Conservation (phyloP, 306 rosid genomes). For the Glycine latifolia region DNA sequence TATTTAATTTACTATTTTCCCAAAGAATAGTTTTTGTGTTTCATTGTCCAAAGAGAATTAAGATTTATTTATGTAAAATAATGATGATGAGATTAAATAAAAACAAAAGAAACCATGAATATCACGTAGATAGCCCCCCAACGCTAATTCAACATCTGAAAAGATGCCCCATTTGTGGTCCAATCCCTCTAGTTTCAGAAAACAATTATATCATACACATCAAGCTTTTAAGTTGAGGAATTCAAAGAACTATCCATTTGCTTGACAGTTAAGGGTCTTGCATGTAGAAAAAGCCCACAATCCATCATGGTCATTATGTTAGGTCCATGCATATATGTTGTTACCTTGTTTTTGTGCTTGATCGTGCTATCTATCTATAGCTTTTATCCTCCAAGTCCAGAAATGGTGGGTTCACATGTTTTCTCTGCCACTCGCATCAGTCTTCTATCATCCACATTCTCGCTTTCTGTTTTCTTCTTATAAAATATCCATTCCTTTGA, state of each 20-base stretch:
- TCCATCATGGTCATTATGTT: conserved; percentile 54
- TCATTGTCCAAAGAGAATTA: background rate
- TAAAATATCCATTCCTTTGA: conserved; percentile 37
- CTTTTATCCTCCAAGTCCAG: conserved; percentile 33
- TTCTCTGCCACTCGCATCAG: conserved; percentile 53
- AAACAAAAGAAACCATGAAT: conserved; percentile 43
- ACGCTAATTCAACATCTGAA: conserved; percentile 61
- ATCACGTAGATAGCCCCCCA: conserved; percentile 56
- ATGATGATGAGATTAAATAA: background rate
- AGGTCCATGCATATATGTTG: conserved; percentile 42
- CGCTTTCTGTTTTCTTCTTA: conserved; percentile 46
- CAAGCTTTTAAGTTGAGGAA: conserved; percentile 65
- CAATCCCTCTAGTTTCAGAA: conserved; percentile 60
- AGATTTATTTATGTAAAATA: background rate
- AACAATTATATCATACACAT: conserved; percentile 68
- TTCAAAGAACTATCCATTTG: conserved; percentile 59
- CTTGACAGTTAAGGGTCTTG: conserved; percentile 58
- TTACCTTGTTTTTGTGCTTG: conserved; percentile 43
- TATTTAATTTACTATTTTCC: background rate
- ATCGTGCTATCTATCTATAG: conserved; percentile 38
- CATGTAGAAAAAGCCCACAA: conserved; percentile 49
- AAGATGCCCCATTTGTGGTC: conserved; percentile 75
- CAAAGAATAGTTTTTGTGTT: background rate
- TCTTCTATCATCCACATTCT: conserved; percentile 50
- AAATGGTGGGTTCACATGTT: conserved; percentile 58